Percentiles rank a stretch among this genome's conserved stretches.
Conservation (phyloP, 805 yeast genomes). For the Sugiyamaella boreocaroliniensis region DNA sequence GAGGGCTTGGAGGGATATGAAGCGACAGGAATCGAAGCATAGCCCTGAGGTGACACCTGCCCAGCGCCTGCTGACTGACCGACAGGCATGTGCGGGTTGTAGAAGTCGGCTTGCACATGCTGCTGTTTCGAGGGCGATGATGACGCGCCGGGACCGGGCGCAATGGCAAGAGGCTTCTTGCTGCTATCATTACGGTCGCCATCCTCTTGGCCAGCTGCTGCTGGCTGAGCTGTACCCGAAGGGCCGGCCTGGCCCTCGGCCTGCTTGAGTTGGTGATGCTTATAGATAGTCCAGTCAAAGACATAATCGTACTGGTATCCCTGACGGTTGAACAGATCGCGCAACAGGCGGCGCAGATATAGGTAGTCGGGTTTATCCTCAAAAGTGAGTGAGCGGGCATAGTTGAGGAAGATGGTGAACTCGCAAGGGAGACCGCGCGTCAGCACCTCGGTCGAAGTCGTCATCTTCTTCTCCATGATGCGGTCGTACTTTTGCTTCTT, state of each 20-base stretch:
- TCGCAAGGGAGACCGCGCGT: constrained; percentile 91
- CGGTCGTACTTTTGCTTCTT: constrained; percentile 96
- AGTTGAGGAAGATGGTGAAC: constrained; percentile 79
- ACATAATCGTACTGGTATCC: constrained; percentile 89
- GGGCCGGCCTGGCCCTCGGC: constrained; percentile 8
- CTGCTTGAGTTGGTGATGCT: constrained; percentile 35
- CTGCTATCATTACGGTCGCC: not conserved
- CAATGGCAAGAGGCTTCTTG: not conserved
- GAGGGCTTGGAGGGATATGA: not conserved
- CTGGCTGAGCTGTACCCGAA: not conserved
- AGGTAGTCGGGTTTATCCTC: constrained; percentile 96
- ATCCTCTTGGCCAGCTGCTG: not conserved
- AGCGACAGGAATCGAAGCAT: not conserved
- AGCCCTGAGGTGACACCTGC: not conserved
- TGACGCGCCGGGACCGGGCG: not conserved
- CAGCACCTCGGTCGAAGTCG: constrained; percentile 76
- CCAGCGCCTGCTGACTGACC: not conserved
- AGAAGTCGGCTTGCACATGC: not conserved
- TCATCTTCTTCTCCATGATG: constrained; percentile 89
- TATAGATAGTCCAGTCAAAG: constrained; percentile 93
- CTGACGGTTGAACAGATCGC: constrained; percentile 82
- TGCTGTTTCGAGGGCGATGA: not conserved
- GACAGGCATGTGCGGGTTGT: not conserved
- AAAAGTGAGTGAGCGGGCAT: constrained; percentile 82
- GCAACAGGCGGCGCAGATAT: constrained; percentile 77